phyloP scores from a whole-genome alignment of 768 basidiomycete species.

The Asterophora lycoperdoides region DNA sequence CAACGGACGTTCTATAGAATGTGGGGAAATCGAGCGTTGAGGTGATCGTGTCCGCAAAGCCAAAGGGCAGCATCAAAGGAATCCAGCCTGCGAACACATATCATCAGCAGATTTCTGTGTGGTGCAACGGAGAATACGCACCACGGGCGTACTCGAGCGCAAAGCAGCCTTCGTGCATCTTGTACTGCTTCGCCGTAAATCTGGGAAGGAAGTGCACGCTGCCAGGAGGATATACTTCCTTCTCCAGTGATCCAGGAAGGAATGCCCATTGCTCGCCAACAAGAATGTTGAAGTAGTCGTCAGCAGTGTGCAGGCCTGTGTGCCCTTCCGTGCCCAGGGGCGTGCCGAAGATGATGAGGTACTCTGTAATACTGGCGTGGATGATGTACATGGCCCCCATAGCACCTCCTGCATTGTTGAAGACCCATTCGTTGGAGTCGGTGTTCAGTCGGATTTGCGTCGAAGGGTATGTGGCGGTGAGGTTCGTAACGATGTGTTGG shows the following conservation, averaged over 20 bases:
- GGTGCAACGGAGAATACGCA: constrained; percentile 30
- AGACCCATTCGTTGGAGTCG: constrained; percentile 80
- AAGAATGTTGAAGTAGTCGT: constrained; percentile 97
- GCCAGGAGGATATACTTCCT: constrained; percentile 83
- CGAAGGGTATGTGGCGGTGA: constrained; percentile 67
- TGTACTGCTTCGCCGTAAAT: constrained; percentile 92
- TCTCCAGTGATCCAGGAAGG: constrained; percentile 70
- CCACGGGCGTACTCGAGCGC: constrained; percentile 94
- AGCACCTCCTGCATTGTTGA: constrained; percentile 96
- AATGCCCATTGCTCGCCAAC: constrained; percentile 96
- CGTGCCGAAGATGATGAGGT: constrained; percentile 93
- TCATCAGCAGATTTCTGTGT: background rate
- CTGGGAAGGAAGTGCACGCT: constrained; percentile 80
- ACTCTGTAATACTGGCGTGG: constrained; percentile 95
- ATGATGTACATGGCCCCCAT: constrained; percentile 99
- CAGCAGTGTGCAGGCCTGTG: constrained; percentile 88
- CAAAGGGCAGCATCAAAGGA: constrained; percentile 93
- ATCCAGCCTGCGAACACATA: constrained; percentile 79
- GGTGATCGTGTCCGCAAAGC: constrained; percentile 76
- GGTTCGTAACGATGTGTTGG: constrained; percentile 74
- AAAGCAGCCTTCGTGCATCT: constrained; percentile 95
- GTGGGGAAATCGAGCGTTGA: constrained; percentile 89
- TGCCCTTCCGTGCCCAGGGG: constrained; percentile 98
- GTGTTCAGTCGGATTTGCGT: constrained; percentile 51
- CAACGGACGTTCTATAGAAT: constrained; percentile 68